Percentiles rank a stretch among this genome's conserved stretches.
phyloP scores from a whole-genome alignment of 331 rosid genomes.

The Malus hybrid region DNA sequence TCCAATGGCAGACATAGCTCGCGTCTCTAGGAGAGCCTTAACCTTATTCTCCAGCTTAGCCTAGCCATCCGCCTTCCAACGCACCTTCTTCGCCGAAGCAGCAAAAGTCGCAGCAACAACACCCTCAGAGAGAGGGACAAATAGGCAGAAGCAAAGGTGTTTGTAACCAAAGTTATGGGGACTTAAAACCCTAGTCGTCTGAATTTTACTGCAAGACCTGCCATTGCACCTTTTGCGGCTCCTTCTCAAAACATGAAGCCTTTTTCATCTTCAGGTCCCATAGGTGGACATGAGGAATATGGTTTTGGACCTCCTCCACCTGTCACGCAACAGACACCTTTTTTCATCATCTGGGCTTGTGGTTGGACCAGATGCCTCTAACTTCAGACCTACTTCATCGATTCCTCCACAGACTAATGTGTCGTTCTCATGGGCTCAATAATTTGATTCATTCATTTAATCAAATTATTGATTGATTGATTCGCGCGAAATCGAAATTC shows the following conservation, averaged over 20 bases:
- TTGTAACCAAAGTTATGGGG: conserved; percentile 48
- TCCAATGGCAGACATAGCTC: too few species aligned
- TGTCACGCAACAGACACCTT: conserved; percentile 30
- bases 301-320: conserved; percentile 50
- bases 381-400: conserved; percentile 47
- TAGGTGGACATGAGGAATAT: conserved; percentile 37
- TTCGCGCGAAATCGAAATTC: not conserved
- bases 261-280: conserved; percentile 41
- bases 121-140: too few species aligned
- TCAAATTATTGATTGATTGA: not conserved
- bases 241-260: conserved; percentile 36
- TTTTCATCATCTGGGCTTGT: conserved; percentile 62
- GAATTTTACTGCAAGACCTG: conserved; percentile 58
- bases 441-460: not conserved
- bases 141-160: not conserved
- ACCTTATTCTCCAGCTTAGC: too few species aligned
- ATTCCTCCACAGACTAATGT: conserved; percentile 32
- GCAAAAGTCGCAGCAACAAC: too few species aligned
- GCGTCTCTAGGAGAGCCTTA: too few species aligned
- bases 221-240: conserved; percentile 44
- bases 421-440: conserved; percentile 27
- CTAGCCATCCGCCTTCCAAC: too few species aligned
- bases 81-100: too few species aligned
- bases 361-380: conserved; percentile 54
- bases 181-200: conserved; percentile 77